Conservation (phyloP, 2,329 filamentous ascomycete species). For the Madurella fahalii region DNA sequence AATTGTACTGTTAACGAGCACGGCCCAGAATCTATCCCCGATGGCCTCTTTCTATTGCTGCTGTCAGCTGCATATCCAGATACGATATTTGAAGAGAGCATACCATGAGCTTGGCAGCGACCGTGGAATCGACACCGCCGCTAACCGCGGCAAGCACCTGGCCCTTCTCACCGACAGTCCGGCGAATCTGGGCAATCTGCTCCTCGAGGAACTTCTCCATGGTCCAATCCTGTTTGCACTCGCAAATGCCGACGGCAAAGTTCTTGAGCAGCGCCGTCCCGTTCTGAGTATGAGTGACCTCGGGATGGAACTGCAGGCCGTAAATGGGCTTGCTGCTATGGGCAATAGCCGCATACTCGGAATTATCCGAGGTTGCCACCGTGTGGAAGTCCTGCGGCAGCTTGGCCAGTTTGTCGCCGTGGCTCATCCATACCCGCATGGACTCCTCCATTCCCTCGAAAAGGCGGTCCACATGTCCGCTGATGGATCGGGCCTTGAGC, state of each 20-base stretch:
- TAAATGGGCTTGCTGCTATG: constrained; percentile 67
- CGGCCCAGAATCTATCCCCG: constrained; percentile 61
- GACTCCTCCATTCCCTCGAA: constrained; percentile 71
- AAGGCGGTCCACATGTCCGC: constrained; percentile 65
- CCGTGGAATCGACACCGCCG: constrained; percentile 86
- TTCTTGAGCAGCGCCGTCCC: constrained; percentile 72
- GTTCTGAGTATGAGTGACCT: constrained; percentile 68
- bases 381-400: constrained; percentile 70
- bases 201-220: constrained; percentile 81
- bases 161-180: constrained; percentile 73
- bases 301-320: constrained; percentile 86
- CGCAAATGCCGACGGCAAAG: constrained; percentile 80
- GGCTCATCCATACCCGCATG: constrained; percentile 78
- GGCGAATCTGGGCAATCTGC: constrained; percentile 75
- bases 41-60: constrained; percentile 61
- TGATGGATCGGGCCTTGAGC: constrained; percentile 26
- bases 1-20: constrained; percentile 65
- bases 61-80: constrained; percentile 7
- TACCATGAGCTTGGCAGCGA: constrained; percentile 76
- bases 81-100: constrained; percentile 31
- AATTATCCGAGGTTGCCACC: constrained; percentile 72
- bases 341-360: constrained; percentile 75
- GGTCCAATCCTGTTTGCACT: constrained; percentile 71
- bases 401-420: constrained; percentile 76
- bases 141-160: constrained; percentile 60